Percentiles rank a stretch among this genome's conserved stretches.
Conservation (phyloP, 1,139 yeast genomes). For the Debaryomyces nepalensis region DNA sequence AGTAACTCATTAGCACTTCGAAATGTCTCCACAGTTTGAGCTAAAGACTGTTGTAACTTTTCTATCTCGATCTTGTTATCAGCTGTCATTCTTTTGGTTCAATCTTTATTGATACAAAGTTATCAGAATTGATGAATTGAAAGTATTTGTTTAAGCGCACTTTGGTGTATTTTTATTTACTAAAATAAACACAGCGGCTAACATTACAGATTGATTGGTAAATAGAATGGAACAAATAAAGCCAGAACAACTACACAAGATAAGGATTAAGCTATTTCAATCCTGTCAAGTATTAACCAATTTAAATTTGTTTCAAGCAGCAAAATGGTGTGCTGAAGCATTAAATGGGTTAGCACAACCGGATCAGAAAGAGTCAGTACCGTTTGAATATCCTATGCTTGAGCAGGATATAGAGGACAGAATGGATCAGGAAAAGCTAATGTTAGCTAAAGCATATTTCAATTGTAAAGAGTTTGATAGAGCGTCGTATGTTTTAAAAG, state of each 20-base stretch:
- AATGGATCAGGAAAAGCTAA: conserved; percentile 42
- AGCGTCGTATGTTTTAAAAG: conserved; percentile 62
- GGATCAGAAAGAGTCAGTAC: conserved; percentile 5
- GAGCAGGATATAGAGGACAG: conserved; percentile 35
- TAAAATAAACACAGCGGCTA: conserved; percentile 6
- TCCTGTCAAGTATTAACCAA: conserved; percentile 34
- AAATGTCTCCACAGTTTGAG: conserved; percentile 17
- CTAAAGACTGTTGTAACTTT: conserved; percentile 7
- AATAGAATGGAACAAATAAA: conserved; percentile 12
- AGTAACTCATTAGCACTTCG: conserved; percentile 22
- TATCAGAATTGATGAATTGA: conserved; percentile 1
- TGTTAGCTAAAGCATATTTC: conserved; percentile 76
- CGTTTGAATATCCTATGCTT: conserved; percentile 20
- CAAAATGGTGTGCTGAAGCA: conserved; percentile 88
- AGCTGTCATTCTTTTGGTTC: conserved; percentile 7
- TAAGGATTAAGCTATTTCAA: conserved; percentile 30
- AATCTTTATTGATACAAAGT: neutral
- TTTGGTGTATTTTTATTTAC: conserved; percentile 8
- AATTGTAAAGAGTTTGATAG: conserved; percentile 86
- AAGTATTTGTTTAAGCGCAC: conserved; percentile 9
- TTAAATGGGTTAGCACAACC: conserved; percentile 46
- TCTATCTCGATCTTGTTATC: conserved; percentile 8
- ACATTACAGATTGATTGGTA: neutral
- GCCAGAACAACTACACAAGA: conserved; percentile 18
- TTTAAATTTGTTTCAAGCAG: conserved; percentile 64